Conservation (phyloP, 202 grass and related monocot genomes). For the Carex arenaria region DNA sequence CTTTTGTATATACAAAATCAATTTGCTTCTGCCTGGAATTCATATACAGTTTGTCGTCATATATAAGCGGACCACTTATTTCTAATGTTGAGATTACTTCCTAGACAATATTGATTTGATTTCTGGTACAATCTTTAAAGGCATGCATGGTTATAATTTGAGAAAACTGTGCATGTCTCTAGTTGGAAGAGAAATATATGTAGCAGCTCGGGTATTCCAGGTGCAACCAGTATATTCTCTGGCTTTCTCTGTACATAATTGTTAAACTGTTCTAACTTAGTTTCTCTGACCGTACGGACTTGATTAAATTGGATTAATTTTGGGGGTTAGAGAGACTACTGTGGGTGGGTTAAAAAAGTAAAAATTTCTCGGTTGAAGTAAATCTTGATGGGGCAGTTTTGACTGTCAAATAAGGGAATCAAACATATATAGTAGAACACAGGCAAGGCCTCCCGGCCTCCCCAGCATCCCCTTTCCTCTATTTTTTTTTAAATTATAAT, state of each 20-base stretch:
- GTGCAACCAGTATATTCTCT: not conserved
- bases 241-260: not conserved
- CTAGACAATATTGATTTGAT: not conserved
- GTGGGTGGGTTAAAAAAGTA: slow-evolving; percentile 1
- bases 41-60: not conserved
- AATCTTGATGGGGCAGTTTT: slow-evolving; percentile 7
- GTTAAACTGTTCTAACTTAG: not conserved
- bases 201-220: not conserved
- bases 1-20: not conserved
- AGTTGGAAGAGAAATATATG: not conserved
- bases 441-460: not conserved
- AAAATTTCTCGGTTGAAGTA: not conserved
- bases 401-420: slow-evolving; percentile 25
- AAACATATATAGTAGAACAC: slow-evolving; percentile 4
- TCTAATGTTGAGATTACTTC: too few relatives aligned
- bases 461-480: not conserved
- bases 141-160: not conserved
- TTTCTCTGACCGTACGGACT: slow-evolving; percentile 13
- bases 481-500: not conserved
- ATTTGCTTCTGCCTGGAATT: too few relatives aligned
- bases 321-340: slow-evolving; percentile 4
- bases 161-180: not conserved
- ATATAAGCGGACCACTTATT: too few relatives aligned
- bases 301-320: slow-evolving; percentile 24
- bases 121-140: not conserved